Evolutionary conservation across 352 stramenopile species (phyloP), one percentile per base, ranked within the genome.

Genomic region (Pythium brachiatum): DNA sequence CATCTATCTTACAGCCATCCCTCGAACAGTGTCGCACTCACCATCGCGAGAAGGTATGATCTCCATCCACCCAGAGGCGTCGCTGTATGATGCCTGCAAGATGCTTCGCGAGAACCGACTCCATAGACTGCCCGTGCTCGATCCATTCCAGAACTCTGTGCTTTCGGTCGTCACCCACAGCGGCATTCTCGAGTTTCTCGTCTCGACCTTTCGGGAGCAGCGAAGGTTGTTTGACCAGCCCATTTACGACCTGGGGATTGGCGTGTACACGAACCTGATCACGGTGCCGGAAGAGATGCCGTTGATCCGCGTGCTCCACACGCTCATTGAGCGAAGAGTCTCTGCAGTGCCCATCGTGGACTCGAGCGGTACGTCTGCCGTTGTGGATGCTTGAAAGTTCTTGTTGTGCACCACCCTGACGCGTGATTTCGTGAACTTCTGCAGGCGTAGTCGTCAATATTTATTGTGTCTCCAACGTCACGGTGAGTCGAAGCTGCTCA

Each of bases 161-260:
- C 86, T 98, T 60, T 88, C 90, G 51, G 94, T 96, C 66, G 86
- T 98, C 62, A 98, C 90, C 39, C 96, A 98, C 76, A 90, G 83
- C 70, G 86, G 82, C 64, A 95, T 98, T 74, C 81, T 98, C 66
- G 92, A 98, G 75, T 98, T 97, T 73, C 80, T 99, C 36, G 96
- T 99, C 20, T 96, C 92, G 47, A 97, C 95, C 58, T 98, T 99
- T 74, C 89, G 96, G 53, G 96, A 99, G 75, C 92, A 98, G 76
- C 84, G 95, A 66, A 84, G 96, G 62, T 79, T 99, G 54, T 99
- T 99, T 75, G 96, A 99, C 70, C 92, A 98, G 71, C 90, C 92
- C 36, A 98, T 99, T 62, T 92, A 90, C 54, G 95, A 98, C 62
- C 84, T 99, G 57, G 81, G 86, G 43, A 98, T 99, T 74, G 96